A percentile compares a stretch with the other conserved stretches of the same genome.
Evolutionary conservation across 768 basidiomycete genomes (phyloP).

Genomic region (Lentinula boryana): DNA sequence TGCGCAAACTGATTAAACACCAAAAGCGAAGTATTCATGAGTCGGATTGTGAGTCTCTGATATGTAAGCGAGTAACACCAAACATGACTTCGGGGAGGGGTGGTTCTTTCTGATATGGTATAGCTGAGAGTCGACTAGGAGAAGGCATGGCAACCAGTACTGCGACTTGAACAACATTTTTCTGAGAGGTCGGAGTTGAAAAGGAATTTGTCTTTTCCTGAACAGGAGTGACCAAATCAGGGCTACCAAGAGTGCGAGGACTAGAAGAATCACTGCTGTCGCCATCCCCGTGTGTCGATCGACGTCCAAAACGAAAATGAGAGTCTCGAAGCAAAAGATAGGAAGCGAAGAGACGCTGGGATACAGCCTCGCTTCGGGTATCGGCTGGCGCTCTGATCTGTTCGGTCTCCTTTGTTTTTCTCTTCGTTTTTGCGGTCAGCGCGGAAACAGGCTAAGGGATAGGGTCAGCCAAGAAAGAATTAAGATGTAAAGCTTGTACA

Average conservation of each 20-base stretch:
- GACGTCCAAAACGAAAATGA: not conserved
- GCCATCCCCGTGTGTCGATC: not conserved
- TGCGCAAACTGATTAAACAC: not conserved
- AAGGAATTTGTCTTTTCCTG: not conserved
- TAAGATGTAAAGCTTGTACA: not conserved
- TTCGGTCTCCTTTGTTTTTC: not conserved
- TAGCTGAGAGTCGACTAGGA: not conserved
- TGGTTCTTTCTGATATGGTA: not conserved
- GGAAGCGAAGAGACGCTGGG: not conserved
- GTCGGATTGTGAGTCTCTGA: not conserved
- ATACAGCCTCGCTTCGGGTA: not conserved
- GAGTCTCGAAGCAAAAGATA: not conserved
- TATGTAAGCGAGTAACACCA: conserved; percentile 1
- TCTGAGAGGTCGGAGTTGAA: not conserved
- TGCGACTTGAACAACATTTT: conserved; percentile 1
- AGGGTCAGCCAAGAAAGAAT: conserved; percentile 2
- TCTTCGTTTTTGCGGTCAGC: conserved; percentile 25
- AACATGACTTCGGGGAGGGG: conserved; percentile 2
- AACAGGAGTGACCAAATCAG: not conserved
- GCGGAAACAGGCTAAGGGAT: conserved; percentile 13
- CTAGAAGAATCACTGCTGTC: conserved; percentile 4
- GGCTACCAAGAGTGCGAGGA: not conserved
- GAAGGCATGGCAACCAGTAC: conserved; percentile 7
- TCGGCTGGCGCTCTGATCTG: not conserved
- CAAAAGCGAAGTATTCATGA: not conserved